Conservation (phyloP, 305 asterid species). For the Solanum aculeatissimum region DNA sequence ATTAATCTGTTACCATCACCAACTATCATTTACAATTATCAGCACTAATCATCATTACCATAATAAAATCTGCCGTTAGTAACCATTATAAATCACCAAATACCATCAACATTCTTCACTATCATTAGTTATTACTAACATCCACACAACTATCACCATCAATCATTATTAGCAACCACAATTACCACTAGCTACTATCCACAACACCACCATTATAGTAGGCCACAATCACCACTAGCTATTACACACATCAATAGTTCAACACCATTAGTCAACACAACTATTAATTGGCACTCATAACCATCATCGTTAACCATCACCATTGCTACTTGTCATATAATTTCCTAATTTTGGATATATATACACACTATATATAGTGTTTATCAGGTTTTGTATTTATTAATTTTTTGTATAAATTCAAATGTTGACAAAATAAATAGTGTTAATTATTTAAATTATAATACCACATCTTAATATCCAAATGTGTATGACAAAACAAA, state of each 20-base stretch:
- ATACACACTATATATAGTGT: no score
- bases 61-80: not conserved
- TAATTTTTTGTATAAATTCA: no score
- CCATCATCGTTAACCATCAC: not conserved
- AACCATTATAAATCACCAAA: not conserved
- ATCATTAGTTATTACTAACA: not conserved
- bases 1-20: not conserved
- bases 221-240: not conserved
- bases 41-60: not conserved
- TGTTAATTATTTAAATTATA: no score
- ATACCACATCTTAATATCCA: no score
- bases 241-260: not conserved
- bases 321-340: no score
- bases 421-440: no score
- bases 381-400: no score
- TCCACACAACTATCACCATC: not conserved
- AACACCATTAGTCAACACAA: not conserved
- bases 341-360: no score
- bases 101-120: not conserved
- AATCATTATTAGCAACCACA: not conserved
- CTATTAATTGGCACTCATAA: not conserved
- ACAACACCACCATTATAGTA: not conserved
- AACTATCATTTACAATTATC: not conserved
- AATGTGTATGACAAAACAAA: no score
- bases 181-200: not conserved